Conservation (phyloP, 176 grass and related monocot species). For the Bromus sterilis region DNA sequence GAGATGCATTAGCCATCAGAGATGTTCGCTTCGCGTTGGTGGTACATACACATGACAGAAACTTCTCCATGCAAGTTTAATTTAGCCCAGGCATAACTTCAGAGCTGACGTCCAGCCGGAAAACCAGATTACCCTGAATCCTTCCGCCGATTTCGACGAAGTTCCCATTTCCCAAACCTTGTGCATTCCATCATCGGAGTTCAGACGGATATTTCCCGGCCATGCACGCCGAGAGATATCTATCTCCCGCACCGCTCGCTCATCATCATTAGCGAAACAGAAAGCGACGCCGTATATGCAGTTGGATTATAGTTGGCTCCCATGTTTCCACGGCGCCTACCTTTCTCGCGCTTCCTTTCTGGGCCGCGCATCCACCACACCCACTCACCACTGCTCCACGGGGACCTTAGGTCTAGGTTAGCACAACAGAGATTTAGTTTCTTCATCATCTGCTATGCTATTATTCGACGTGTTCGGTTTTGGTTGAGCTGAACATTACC, state of each 20-base stretch:
- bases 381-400: not conserved
- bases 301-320: conserved; percentile 4
- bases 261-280: not conserved
- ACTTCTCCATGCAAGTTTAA: not conserved
- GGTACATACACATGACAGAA: not conserved
- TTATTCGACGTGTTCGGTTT: not conserved
- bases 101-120: not conserved
- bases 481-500: not conserved
- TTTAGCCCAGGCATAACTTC: not conserved
- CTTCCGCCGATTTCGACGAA: not conserved
- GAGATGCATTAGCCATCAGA: not conserved
- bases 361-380: not conserved
- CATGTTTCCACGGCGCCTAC: not conserved
- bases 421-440: not conserved
- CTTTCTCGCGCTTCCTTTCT: not conserved
- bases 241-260: not conserved
- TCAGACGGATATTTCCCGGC: not conserved
- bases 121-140: too few relatives aligned
- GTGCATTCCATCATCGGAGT: not conserved
- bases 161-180: too few relatives aligned
- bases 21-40: not conserved
- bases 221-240: not conserved
- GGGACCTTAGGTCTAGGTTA: not conserved
- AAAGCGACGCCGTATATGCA: conserved; percentile 1
- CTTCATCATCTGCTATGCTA: not conserved